Base-by-base conservation (phyloP, 768 basidiomycete genomes). In the Tricholoma bakamatsutake region DNA sequence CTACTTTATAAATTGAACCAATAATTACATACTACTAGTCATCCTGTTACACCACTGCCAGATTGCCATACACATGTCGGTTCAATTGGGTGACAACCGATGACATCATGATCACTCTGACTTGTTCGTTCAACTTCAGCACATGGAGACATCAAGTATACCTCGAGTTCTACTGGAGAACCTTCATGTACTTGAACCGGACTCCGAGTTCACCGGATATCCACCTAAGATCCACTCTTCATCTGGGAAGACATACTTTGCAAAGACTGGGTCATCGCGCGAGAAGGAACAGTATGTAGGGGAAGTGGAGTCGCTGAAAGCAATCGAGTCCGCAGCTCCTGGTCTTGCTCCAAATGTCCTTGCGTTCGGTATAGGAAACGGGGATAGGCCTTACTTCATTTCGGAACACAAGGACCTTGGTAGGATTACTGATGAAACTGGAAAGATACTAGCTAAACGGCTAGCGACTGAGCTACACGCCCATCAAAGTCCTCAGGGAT, bases 321-420 rank as follows among this genome's bases (percentile, higher is more conserved):
- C 77, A 2, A 88, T 91, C 50, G 62, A 76, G 27, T 61, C 63
- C 15, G 88, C 84, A n/a, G 86, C 87, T 3, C 86, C 87, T 11
- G 82, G 83, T 0, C 66, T 91, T 21, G 83, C 78, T 1, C 90
- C 90, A 0, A 70, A 59, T 17, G 64, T 91, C 8, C 63, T 88
- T 21, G 75, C 78, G 5, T 75, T 65, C 43, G 85, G 84, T 3
- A 53, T 75, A 17, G 65, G 69, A 11, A 59, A 66, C 6, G 64
- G 67, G 18, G 79, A 77, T 9, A 67, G 62, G 33, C 86, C 87
- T 0, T 87, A 78, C 65, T 86, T 90, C 70, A 76, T 91, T 46
- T 87, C 85, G 0, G 85, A 90, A 66, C 89, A 88, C 74, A 88
- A 83, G 65, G 74, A 82, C 33, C 69, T 90, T 13, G 65, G 67